Evolutionary conservation across 1,284 basidiomycete genomes (phyloP), one percentile per base, ranked within the genome.

Genomic region (Somion occarium): DNA sequence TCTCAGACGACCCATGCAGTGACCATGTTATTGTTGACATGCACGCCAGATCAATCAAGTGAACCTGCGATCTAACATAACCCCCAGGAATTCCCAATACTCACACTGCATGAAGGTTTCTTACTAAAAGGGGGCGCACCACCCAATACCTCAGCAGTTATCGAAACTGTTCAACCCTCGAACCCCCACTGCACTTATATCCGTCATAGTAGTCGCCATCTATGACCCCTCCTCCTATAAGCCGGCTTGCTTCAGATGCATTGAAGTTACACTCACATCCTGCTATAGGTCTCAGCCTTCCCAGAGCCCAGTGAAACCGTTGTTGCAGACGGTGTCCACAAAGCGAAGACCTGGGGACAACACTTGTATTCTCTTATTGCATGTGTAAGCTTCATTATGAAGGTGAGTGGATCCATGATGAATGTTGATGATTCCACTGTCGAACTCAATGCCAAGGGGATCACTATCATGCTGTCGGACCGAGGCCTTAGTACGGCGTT

Each of bases 141-240:
- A 87, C 68, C 83, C 82, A 86, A 56, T 87, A 85, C 52, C 83
- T 72, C 68, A 81, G 86, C 46, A 80, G 68, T 3, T 74, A 70
- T 60, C 71, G 82, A 52, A 73, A 76, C 1, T 78, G 81, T 46
- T 83, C 74, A 7, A 59, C 64, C 37, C 76, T 65, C 0, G 78
- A 79, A 0, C 83, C 84, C 2, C n/a, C n/a, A n/a, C n/a, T n/a
- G 83, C 84, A 59, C 87, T 85, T 0, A 83, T 82, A 60, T 86
- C 83, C n/a, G 78, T 72, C 78, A 85, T n/a, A n/a, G n/a, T 78
- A 26, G 78, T 78, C 22, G 85, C 67, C 2, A 83, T 85, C 58
- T 84, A 86, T 5, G 71, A 73, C 3, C 70, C 61, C 44, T 75
- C 75, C 1, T 61, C 62, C 5, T 47, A 51, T 7, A 53, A 56